Base-by-base conservation (phyloP, 345 rosid genomes). In the Populus ilicifolia region DNA sequence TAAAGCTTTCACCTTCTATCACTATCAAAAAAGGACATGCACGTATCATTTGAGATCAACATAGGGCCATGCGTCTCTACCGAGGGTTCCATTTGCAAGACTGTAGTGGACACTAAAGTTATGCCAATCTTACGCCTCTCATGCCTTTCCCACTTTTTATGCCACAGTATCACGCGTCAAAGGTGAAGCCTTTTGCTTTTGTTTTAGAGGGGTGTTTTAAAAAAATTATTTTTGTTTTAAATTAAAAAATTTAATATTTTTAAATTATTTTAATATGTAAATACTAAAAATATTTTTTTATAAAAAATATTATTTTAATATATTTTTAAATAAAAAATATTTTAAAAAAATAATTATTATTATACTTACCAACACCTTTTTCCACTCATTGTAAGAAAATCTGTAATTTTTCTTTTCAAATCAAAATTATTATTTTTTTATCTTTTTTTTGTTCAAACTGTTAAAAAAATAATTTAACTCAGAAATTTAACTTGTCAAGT, bases 11-110 rank as follows among this genome's bases (percentile, higher is more conserved):
- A 46, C 54, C 69, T 21, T 33, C 78, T 18, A 6, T 68, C 78
- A 20, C 33, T 66, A 43, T 46, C 81, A 38, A 65, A 35, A 63
- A 77, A 64, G 43, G 80, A 77, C 84, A 83, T 67, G 81, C 50
- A 72, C 52, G 23, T 73, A 64, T 65, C 70, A 75, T 35, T 17
- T 21, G 77, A 81, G 80, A 86, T 82, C 84, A 71, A 59, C 64
- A 62, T 83, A 76, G 88, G 87, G 80, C 80, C 91, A 76, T 67
- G 77, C 82, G 85, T 79, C 81, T 23, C 43, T 35, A 2, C 1
- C 1, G 54, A 13, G 46, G 80, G 50, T 69, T 59, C 39, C 54
- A 0, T 65, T 74, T 74, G 71, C 82, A 83, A 81, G 83, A 84
- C 88, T 75, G 77, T 82, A 41, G 79, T 76, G 86, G 85, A 36